Conservation (phyloP, 768 basidiomycete species). For the Pleurotus platypus region DNA sequence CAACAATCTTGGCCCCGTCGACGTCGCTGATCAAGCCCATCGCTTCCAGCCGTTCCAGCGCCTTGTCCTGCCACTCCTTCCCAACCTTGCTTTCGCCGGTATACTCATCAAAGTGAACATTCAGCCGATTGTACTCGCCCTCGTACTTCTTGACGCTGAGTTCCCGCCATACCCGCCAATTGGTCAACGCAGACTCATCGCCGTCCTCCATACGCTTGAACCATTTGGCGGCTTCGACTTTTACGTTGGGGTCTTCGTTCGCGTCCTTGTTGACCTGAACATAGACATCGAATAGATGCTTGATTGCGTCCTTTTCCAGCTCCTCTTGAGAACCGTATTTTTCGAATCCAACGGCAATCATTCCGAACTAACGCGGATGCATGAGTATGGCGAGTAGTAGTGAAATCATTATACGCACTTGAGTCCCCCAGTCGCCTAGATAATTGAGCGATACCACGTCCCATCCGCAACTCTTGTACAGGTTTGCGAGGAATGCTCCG, state of each 20-base stretch:
- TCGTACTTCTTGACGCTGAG: slow-evolving; percentile 87
- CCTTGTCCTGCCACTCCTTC: slow-evolving; percentile 68
- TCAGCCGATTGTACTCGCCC: slow-evolving; percentile 83
- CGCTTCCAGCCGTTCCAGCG: slow-evolving; percentile 62
- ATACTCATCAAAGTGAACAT: slow-evolving; percentile 90
- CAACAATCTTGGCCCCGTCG: slow-evolving; percentile 82
- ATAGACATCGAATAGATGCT: slow-evolving; percentile 92
- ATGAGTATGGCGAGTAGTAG: neutral
- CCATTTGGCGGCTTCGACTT: slow-evolving; percentile 74
- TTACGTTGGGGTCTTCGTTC: slow-evolving; percentile 66
- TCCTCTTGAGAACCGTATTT: slow-evolving; percentile 86
- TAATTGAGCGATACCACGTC: slow-evolving; percentile 91
- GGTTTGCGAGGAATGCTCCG: slow-evolving; percentile 87
- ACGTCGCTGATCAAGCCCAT: slow-evolving; percentile 73
- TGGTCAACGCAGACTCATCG: slow-evolving; percentile 74
- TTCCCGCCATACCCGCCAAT: slow-evolving; percentile 93
- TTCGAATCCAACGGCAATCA: slow-evolving; percentile 89
- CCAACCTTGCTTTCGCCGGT: slow-evolving; percentile 85
- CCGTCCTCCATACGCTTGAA: slow-evolving; percentile 97
- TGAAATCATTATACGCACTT: slow-evolving; percentile 46
- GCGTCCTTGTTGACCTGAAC: slow-evolving; percentile 91
- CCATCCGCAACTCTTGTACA: slow-evolving; percentile 93
- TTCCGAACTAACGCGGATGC: slow-evolving; percentile 54
- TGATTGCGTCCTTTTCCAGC: slow-evolving; percentile 86
- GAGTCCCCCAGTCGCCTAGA: slow-evolving; percentile 97